phyloP scores from a whole-genome alignment of 208 protist species.

The Leishmania gerbilli region DNA sequence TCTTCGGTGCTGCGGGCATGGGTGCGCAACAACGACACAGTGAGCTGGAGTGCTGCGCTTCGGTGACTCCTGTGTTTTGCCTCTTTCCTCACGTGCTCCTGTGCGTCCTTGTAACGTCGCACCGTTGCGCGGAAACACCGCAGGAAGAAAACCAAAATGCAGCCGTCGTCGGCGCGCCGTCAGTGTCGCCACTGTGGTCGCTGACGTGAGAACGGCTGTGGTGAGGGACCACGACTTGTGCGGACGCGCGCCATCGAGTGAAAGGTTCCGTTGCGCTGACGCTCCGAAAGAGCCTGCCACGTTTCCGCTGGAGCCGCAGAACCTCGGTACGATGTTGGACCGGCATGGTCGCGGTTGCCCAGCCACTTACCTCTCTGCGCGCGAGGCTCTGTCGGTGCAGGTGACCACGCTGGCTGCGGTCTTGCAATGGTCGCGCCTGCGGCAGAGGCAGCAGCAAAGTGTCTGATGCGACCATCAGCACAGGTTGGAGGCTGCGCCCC shows the following conservation, averaged over 20 bases:
- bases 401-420: not conserved
- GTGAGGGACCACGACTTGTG: not conserved
- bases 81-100: not conserved
- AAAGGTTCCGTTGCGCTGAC: conserved; percentile 10
- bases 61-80: not conserved
- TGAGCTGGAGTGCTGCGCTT: not conserved
- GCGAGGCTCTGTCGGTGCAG: not conserved
- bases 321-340: not conserved
- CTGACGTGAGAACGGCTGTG: not conserved
- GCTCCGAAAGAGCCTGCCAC: conserved; percentile 24
- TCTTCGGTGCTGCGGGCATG: not conserved
- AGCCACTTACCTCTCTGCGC: not conserved
- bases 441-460: not conserved
- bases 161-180: not conserved
- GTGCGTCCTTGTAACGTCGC: not conserved
- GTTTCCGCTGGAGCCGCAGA: conserved; percentile 7
- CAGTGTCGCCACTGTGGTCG: not conserved
- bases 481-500: not conserved
- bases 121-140: not conserved
- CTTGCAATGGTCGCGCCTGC: not conserved
- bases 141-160: not conserved
- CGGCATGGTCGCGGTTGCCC: not conserved
- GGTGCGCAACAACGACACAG: not conserved
- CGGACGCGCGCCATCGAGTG: not conserved
- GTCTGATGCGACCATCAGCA: not conserved